These are phyloP conservation scores for Pichia sp. DNA, from an alignment of 1,139 yeast genomes.

Conservation along the genomic window DNA sequence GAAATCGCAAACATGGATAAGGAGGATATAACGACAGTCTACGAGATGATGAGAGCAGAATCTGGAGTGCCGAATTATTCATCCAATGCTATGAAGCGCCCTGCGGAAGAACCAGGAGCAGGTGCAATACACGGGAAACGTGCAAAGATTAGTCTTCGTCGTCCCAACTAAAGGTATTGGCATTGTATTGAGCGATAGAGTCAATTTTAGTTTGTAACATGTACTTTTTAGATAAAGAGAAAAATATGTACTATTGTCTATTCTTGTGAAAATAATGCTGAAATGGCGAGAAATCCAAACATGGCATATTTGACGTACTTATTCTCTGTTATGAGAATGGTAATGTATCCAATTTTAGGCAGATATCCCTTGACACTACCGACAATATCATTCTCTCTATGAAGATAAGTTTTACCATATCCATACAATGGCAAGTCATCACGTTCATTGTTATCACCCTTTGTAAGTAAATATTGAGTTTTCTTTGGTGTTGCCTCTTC, in stretches of 20 bases:
- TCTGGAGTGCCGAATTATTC: background rate
- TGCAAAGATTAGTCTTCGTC: too few species aligned
- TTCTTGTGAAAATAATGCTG: conserved; percentile 47
- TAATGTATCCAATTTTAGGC: conserved; percentile 89
- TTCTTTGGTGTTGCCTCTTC: conserved; percentile 19
- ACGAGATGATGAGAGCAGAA: background rate
- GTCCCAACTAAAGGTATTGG: too few species aligned
- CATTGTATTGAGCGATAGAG: too few species aligned
- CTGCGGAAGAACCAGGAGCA: conserved; percentile 22
- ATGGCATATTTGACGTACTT: conserved; percentile 65
- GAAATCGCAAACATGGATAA: conserved; percentile 12
- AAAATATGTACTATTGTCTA: conserved; percentile 2
- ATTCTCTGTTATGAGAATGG: conserved; percentile 89
- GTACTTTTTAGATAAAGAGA: background rate
- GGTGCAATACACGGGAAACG: too few species aligned
- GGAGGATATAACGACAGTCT: conserved; percentile 21
- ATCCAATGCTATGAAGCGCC: conserved; percentile 16
- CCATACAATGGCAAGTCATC: conserved; percentile 88
- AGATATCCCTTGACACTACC: conserved; percentile 90
- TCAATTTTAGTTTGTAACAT: too few species aligned
- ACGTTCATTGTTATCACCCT: conserved; percentile 93
- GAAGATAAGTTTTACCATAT: conserved; percentile 65
- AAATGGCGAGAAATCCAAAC: conserved; percentile 59
- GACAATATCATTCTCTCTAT: conserved; percentile 68
- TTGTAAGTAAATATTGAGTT: conserved; percentile 69